phyloP scores from a whole-genome alignment of 108 stramenopile species.

The Asterionellopsis glacialis region DNA sequence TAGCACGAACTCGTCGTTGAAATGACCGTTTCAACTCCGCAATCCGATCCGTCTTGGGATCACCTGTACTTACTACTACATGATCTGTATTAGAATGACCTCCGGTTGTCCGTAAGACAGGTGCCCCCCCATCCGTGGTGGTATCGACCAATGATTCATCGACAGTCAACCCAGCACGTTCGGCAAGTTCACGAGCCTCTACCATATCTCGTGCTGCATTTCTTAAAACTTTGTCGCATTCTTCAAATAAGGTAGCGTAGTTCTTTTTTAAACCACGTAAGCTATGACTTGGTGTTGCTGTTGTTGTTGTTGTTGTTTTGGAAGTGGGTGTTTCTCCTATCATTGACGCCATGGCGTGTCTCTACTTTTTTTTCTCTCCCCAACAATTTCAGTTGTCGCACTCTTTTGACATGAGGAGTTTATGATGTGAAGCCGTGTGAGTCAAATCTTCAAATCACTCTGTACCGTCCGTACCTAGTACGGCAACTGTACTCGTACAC shows the following conservation, averaged over 20 bases:
- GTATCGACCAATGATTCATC: conserved; percentile 25
- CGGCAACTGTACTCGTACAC: too few relatives aligned
- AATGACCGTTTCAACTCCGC: conserved; percentile 65
- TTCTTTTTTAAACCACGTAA: too few relatives aligned
- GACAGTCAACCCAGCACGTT: conserved; percentile 49
- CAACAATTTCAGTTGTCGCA: too few relatives aligned
- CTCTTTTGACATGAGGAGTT: too few relatives aligned
- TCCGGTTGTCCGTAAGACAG: conserved; percentile 49
- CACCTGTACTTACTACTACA: conserved; percentile 45
- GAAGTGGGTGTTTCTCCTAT: too few relatives aligned
- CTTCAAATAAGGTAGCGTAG: conserved; percentile 11
- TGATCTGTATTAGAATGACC: conserved; percentile 87
- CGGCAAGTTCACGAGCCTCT: conserved; percentile 29
- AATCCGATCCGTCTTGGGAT: conserved; percentile 48
- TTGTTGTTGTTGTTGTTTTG: too few relatives aligned
- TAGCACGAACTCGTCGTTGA: conserved; percentile 36
- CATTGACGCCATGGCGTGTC: too few relatives aligned
- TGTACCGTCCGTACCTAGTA: too few relatives aligned
- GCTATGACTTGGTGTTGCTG: too few relatives aligned
- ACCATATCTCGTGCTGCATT: conserved; percentile 33
- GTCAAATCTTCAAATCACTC: too few relatives aligned
- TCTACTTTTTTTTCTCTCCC: too few relatives aligned
- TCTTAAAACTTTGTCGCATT: conserved; percentile 29
- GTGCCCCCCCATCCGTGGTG: background rate
- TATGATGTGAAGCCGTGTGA: too few relatives aligned